These are phyloP conservation scores for Collybia sp. DNA, from an alignment of 768 basidiomycete genomes.

Conservation along the genomic window DNA sequence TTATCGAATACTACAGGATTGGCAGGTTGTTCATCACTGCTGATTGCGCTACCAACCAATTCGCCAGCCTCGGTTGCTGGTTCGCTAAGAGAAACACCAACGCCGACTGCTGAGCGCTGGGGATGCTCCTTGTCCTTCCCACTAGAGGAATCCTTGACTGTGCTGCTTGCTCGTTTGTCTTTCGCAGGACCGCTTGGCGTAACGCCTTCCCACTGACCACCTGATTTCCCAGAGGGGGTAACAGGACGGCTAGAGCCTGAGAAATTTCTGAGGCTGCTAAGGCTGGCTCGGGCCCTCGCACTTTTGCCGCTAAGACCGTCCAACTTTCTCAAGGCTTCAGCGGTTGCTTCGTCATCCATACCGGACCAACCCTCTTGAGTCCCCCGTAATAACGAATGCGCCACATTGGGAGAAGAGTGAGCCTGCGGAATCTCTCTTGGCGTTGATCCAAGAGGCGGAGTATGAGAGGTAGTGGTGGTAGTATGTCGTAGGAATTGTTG, in stretches of 20 bases:
- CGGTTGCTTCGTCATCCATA: constrained; percentile 84
- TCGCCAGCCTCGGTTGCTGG: constrained; percentile 35
- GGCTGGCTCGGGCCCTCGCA: constrained; percentile 72
- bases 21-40: constrained; percentile 54
- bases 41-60: constrained; percentile 36
- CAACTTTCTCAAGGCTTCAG: constrained; percentile 86
- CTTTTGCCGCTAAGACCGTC: constrained; percentile 83
- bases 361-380: constrained; percentile 90
- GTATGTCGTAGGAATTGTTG: constrained; percentile 73
- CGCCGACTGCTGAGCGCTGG: constrained; percentile 29
- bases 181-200: constrained; percentile 34
- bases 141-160: constrained; percentile 32
- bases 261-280: constrained; percentile 66
- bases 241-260: constrained; percentile 65
- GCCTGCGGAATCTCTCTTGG: constrained; percentile 37
- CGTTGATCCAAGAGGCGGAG: constrained; percentile 32
- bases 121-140: constrained; percentile 42
- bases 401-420: constrained; percentile 60
- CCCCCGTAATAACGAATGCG: constrained; percentile 80
- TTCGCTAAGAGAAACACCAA: constrained; percentile 28
- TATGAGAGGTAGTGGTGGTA: constrained; percentile 32
- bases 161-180: constrained; percentile 32
- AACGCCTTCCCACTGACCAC: constrained; percentile 75
- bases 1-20: constrained; percentile 49
- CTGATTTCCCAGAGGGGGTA: constrained; percentile 64